phyloP scores from a whole-genome alignment of 345 rosid genomes.

The Eucalyptus albens region DNA sequence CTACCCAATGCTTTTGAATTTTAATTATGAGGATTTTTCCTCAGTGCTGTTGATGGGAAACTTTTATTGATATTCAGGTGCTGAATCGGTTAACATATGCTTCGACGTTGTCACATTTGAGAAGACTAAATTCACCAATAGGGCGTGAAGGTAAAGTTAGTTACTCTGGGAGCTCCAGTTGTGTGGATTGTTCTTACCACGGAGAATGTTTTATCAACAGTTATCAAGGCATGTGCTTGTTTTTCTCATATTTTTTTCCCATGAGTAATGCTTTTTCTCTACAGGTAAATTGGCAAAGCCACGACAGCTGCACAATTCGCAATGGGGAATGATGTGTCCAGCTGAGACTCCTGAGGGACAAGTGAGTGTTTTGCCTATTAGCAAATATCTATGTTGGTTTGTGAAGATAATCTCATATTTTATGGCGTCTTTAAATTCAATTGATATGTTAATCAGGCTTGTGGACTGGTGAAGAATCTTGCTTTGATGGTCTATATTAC shows the following conservation, averaged over 20 bases:
- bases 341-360: slow-evolving; percentile 99
- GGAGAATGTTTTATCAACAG: neutral
- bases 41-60: neutral
- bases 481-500: slow-evolving; percentile 98
- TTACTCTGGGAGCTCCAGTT: neutral
- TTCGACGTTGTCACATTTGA: slow-evolving; percentile 87
- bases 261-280: slow-evolving; percentile 1
- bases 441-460: slow-evolving; percentile 41
- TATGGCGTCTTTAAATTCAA: neutral
- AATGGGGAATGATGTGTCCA: slow-evolving; percentile 99
- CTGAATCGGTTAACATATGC: slow-evolving; percentile 93
- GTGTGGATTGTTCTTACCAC: neutral
- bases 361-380: slow-evolving; percentile 25
- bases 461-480: slow-evolving; percentile 95
- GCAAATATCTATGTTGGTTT: neutral
- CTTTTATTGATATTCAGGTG: slow-evolving; percentile 31
- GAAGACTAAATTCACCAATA: slow-evolving; percentile 95
- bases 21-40: neutral
- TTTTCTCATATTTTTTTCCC: neutral
- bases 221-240: neutral
- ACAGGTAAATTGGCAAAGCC: slow-evolving; percentile 98
- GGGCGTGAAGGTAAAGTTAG: slow-evolving; percentile 83
- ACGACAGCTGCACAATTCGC: slow-evolving; percentile 96
- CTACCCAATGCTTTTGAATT: neutral
- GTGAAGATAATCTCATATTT: neutral